Conservation (phyloP, 305 asterid genomes). For the Euphrasia arctica region DNA sequence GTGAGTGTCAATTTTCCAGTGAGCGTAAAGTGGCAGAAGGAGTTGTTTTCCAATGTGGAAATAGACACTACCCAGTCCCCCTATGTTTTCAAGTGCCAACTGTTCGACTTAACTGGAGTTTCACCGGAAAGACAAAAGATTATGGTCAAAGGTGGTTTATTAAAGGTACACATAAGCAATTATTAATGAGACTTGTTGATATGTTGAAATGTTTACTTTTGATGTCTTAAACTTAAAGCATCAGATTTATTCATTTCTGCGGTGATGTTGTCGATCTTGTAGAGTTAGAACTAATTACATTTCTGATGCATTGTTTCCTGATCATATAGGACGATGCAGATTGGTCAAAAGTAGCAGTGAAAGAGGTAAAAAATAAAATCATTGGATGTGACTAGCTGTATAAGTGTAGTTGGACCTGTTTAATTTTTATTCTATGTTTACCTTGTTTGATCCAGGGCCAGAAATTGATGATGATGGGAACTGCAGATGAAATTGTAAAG, state of each 20-base stretch:
- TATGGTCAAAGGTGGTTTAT: constrained; percentile 96
- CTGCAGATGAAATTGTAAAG: constrained; percentile 94
- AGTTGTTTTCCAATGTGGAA: constrained; percentile 71
- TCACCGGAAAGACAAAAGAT: constrained; percentile 99
- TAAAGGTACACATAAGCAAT: constrained; percentile 62
- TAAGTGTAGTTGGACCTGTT: constrained; percentile 15
- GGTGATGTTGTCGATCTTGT: constrained; percentile 4
- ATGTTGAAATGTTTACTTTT: constrained; percentile 9
- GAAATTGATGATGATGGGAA: constrained; percentile 99
- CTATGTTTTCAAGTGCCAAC: constrained; percentile 88
- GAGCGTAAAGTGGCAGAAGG: constrained; percentile 99
- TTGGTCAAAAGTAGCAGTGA: constrained; percentile 89
- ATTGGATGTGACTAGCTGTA: constrained; percentile 17
- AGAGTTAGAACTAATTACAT: constrained; percentile 8
- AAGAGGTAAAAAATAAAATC: constrained; percentile 56
- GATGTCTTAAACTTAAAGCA: constrained; percentile 7
- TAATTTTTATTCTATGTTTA: constrained; percentile 15
- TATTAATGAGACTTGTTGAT: neutral
- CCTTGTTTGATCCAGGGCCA: constrained; percentile 65
- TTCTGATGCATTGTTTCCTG: constrained; percentile 25
- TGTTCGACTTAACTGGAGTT: constrained; percentile 95
- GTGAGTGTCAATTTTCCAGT: constrained; percentile 48
- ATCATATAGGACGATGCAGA: constrained; percentile 84
- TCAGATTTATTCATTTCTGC: constrained; percentile 17
- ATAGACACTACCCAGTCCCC: constrained; percentile 92